Evolutionary conservation across 106 monocot genomes (phyloP).

Genomic region (Gastrodia elata): DNA sequence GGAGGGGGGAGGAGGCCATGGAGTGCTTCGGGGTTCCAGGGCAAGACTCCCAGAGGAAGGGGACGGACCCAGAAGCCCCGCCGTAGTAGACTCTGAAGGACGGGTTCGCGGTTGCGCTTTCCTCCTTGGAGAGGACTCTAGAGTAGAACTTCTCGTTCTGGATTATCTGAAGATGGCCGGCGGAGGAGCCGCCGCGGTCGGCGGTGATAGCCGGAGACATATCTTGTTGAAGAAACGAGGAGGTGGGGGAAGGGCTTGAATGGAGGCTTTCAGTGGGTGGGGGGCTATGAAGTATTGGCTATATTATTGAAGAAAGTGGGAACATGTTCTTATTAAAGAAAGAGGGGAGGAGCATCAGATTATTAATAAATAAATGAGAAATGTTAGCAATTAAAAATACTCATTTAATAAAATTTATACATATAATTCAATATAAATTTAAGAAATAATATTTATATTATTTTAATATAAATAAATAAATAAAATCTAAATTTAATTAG

Average conservation of each 20-base stretch:
- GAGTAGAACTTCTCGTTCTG: slow-evolving; percentile 31
- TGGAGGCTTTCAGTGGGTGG: background rate
- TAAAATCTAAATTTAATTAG: too few species aligned
- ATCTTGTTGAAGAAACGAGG: background rate
- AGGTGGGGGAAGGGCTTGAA: background rate
- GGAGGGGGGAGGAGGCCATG: slow-evolving; percentile 13
- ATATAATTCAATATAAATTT: too few species aligned
- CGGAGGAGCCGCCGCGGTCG: too few species aligned
- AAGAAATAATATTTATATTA: too few species aligned
- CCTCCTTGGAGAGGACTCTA: slow-evolving; percentile 31
- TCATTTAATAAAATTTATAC: too few species aligned
- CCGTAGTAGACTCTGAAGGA: slow-evolving; percentile 60
- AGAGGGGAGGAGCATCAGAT: too few species aligned
- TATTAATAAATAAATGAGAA: too few species aligned
- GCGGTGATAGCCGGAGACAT: background rate
- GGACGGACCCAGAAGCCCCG: slow-evolving; percentile 37
- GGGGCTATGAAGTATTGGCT: background rate
- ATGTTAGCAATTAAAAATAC: too few species aligned
- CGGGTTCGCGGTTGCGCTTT: slow-evolving; percentile 17
- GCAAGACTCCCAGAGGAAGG: slow-evolving; percentile 67
- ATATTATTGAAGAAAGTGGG: too few species aligned
- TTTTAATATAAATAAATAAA: too few species aligned
- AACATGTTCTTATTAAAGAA: too few species aligned
- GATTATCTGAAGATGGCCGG: slow-evolving; percentile 11
- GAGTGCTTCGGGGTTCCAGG: slow-evolving; percentile 58